These are phyloP conservation scores for Stephania japonica DNA, from an alignment of 164 flowering plant species.

Conservation along the genomic window DNA sequence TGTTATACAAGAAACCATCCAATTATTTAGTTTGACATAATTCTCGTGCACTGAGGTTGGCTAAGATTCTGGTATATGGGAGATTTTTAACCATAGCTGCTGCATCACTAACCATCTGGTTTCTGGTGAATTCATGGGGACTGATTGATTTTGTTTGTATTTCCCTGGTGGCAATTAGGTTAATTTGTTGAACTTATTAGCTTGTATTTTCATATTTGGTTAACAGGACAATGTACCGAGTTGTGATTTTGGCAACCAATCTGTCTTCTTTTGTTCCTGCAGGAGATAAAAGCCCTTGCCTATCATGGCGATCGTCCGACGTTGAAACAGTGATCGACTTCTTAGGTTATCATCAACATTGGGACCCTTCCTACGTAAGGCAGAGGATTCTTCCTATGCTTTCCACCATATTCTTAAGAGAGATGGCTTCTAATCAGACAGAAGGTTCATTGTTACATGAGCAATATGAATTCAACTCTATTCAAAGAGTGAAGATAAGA, in stretches of 20 bases:
- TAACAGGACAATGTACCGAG: background rate
- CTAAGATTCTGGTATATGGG: background rate
- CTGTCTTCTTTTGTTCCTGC: conserved; percentile 16
- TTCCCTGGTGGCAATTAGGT: background rate
- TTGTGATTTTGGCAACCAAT: background rate
- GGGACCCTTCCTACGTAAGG: conserved; percentile 76
- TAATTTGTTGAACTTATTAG: background rate
- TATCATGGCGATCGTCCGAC: conserved; percentile 60
- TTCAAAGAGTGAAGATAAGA: conserved; percentile 65
- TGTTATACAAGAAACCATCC: background rate
- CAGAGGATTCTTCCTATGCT: conserved; percentile 74
- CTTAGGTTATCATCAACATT: conserved; percentile 56
- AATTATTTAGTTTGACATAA: background rate
- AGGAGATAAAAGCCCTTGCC: conserved; percentile 35
- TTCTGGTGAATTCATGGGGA: background rate
- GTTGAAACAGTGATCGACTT: conserved; percentile 63
- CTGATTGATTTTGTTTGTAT: background rate
- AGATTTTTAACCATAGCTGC: background rate
- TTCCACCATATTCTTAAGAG: conserved; percentile 78
- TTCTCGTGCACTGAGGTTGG: background rate
- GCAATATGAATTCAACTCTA: conserved; percentile 69
- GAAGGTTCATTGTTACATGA: conserved; percentile 39
- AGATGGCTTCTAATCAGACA: conserved; percentile 43
- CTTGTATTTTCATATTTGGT: background rate
- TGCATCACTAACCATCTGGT: background rate